Conservation (phyloP, 2,329 filamentous ascomycete genomes). For the Cadophora luteo-olivacea region DNA sequence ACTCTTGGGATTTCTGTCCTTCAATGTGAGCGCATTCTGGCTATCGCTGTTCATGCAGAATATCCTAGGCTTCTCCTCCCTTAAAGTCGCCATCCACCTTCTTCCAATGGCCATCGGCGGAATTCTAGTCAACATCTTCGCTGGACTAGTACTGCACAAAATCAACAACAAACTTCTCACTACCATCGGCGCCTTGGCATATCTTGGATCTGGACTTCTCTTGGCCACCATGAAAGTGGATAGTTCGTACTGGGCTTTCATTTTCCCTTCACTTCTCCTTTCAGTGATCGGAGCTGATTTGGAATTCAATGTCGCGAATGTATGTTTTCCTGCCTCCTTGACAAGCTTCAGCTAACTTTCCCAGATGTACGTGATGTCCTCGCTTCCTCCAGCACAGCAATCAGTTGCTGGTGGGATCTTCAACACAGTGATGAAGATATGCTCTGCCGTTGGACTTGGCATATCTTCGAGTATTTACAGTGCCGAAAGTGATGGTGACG, state of each 20-base stretch:
- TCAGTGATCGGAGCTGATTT: slow-evolving; percentile 71
- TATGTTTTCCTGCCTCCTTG: slow-evolving; percentile 46
- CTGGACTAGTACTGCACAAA: slow-evolving; percentile 65
- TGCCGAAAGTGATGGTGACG: slow-evolving; percentile 49
- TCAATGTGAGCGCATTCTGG: slow-evolving; percentile 66
- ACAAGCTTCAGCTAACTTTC: slow-evolving; percentile 11
- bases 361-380: slow-evolving; percentile 74
- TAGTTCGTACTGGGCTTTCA: slow-evolving; percentile 68
- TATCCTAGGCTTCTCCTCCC: slow-evolving; percentile 56
- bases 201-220: slow-evolving; percentile 53
- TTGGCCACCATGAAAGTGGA: slow-evolving; percentile 61
- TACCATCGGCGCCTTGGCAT: slow-evolving; percentile 49
- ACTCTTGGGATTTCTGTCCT: slow-evolving; percentile 66
- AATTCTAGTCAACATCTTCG: slow-evolving; percentile 67
- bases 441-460: slow-evolving; percentile 62
- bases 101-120: slow-evolving; percentile 71
- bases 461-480: slow-evolving; percentile 67
- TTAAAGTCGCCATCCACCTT: slow-evolving; percentile 67
- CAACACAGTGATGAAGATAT: slow-evolving; percentile 65
- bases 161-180: slow-evolving; percentile 71
- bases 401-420: slow-evolving; percentile 72
- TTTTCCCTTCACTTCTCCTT: slow-evolving; percentile 65
- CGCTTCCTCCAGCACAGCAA: slow-evolving; percentile 62
- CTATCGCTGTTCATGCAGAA: slow-evolving; percentile 69
- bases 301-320: slow-evolving; percentile 73